These are phyloP conservation scores for Pythium sukuiense DNA, from an alignment of 352 stramenopile species.

Conservation along the genomic window DNA sequence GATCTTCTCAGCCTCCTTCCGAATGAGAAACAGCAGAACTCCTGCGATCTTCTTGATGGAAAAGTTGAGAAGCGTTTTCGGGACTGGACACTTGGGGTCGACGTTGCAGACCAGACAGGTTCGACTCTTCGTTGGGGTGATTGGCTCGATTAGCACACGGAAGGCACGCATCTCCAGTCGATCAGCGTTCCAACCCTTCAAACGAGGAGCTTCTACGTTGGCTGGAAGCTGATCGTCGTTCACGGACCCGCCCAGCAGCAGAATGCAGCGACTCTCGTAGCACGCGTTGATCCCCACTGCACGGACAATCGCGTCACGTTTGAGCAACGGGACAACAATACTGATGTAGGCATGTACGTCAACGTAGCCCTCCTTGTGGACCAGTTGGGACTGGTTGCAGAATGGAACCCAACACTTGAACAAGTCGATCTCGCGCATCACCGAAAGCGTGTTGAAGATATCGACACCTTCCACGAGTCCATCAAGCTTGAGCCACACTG, in stretches of 20 bases:
- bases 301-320: constrained; percentile 66
- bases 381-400: constrained; percentile 62
- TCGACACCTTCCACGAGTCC: constrained; percentile 77
- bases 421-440: constrained; percentile 79
- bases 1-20: constrained; percentile 77
- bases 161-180: constrained; percentile 77
- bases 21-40: constrained; percentile 72
- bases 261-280: constrained; percentile 71
- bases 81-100: constrained; percentile 75
- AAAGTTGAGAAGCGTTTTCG: constrained; percentile 74
- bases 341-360: constrained; percentile 69
- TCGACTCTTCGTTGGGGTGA: constrained; percentile 56
- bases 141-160: constrained; percentile 71
- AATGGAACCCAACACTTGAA: constrained; percentile 77
- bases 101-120: constrained; percentile 81
- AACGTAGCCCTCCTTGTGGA: constrained; percentile 52
- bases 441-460: constrained; percentile 81
- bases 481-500: constrained; percentile 82
- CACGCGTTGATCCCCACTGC: constrained; percentile 79
- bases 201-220: constrained; percentile 43
- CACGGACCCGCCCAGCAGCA: constrained; percentile 65
- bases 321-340: constrained; percentile 70
- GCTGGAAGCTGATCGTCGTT: constrained; percentile 29
- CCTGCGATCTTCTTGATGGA: constrained; percentile 83
- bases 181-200: constrained; percentile 70